Conservation (phyloP, 2,329 filamentous ascomycete species). For the Tympanopsis confertula region DNA sequence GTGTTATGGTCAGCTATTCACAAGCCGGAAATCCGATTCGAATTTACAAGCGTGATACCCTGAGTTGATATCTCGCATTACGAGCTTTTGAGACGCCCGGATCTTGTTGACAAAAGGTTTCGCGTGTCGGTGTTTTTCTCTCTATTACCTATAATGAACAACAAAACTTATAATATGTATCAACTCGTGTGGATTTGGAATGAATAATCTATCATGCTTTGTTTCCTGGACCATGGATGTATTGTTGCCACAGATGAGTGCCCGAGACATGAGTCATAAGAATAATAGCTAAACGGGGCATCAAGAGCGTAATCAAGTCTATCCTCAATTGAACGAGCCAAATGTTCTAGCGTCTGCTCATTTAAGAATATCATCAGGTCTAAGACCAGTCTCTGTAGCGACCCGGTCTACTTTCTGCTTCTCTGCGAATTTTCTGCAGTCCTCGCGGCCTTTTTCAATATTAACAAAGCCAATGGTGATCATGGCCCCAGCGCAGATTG, state of each 20-base stretch:
- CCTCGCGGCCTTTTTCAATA: conserved; percentile 24
- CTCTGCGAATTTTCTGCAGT: conserved; percentile 21
- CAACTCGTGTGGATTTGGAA: background rate
- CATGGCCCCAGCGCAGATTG: conserved; percentile 21
- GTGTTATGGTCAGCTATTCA: background rate
- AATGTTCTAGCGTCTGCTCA: conserved; percentile 3
- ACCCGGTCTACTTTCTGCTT: conserved; percentile 16
- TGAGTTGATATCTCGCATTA: no score
- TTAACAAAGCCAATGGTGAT: conserved; percentile 24
- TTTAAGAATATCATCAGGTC: conserved; percentile 8
- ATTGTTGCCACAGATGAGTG: background rate
- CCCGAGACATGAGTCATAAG: background rate
- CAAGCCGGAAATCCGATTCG: background rate
- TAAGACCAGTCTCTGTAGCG: conserved; percentile 12
- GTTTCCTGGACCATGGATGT: no score
- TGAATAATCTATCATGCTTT: background rate
- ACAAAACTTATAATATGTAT: background rate
- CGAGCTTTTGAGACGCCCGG: no score
- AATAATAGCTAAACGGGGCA: background rate
- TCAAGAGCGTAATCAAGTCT: background rate
- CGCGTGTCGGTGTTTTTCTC: no score
- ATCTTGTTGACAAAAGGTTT: no score
- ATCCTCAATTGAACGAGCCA: background rate
- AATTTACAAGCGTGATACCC: no score
- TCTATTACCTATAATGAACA: no score